Base-by-base conservation (phyloP, 257 asterid genomes). In the Linaria vulgaris region DNA sequence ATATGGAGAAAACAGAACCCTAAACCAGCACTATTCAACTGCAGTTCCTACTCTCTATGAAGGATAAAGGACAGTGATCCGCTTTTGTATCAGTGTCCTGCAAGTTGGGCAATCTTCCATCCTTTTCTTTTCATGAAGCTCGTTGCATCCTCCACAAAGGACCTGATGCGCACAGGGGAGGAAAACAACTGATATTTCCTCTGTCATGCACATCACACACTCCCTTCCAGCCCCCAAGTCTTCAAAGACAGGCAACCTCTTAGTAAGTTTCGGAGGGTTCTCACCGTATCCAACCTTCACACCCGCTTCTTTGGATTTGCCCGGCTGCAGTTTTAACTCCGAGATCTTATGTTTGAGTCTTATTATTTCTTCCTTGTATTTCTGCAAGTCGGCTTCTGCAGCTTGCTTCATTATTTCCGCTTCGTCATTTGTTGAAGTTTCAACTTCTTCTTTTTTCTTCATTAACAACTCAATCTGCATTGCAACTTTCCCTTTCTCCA, bases 161-260 rank as follows among this genome's bases (percentile, higher is more conserved):
- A 27, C 34, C 34, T 27, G 34, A 6, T 27, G 34, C 34, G 34
- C 34, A 27, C 34, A 27, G 6, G 34, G 34, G 34, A 27, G 34
- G 34, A 27, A 27, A 27, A 27, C 34, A 3, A 27, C 34, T 27
- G 34, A 27, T 3, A 75, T 82, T 60, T 82, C 96, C 1, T 80
- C 88, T 0, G 78, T 59, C 95, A 90, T 70, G 48, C 97, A 90
- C 95, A 90, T 80, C 12, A 87, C 83, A 8, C 97, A 90, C 53
- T 90, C 97, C 74, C 90, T 60, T 46, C 65, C 76, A 9, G 59
- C 72, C 38, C 69, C 78, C 61, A 66, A 66, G 63, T 75, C 88
- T 64, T 74, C 69, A 69, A 69, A 75, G 44, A 56, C 83, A 1
- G 83, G 72, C 71, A 79, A 49, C 60, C 83, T 77, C 72, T 83